These are phyloP conservation scores for Platanthera guangdongensis DNA, from an alignment of 106 monocot species.

Conservation along the genomic window DNA sequence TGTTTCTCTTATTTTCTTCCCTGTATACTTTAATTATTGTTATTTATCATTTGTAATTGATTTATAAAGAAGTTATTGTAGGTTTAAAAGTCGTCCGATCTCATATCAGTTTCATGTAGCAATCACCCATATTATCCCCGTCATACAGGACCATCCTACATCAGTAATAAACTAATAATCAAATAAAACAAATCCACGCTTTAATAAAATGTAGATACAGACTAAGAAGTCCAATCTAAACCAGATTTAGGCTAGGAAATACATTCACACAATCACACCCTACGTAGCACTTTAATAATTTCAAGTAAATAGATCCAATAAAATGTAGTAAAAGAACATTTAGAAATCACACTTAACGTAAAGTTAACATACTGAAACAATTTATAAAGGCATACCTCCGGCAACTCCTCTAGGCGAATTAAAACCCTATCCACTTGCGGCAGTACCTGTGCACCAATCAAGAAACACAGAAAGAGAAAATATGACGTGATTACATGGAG, in stretches of 20 bases:
- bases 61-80: too few relatives aligned
- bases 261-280: neutral
- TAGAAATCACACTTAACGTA: neutral
- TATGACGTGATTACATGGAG: neutral
- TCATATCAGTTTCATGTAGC: too few relatives aligned
- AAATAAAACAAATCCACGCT: too few relatives aligned
- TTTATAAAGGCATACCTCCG: slow-evolving; percentile 41
- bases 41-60: too few relatives aligned
- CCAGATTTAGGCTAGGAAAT: neutral
- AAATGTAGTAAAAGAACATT: neutral
- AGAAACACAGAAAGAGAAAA: slow-evolving; percentile 1
- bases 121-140: too few relatives aligned
- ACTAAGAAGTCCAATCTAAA: neutral
- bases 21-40: too few relatives aligned
- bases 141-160: too few relatives aligned
- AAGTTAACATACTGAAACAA: neutral
- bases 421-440: slow-evolving; percentile 95
- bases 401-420: slow-evolving; percentile 78
- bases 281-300: neutral
- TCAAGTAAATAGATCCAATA: neutral
- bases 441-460: slow-evolving; percentile 37
- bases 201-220: too few relatives aligned
- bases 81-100: too few relatives aligned
- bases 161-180: too few relatives aligned
- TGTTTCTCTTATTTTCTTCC: too few relatives aligned